Conservation (phyloP, 2,329 filamentous ascomycete species). For the Zalaria sp. region DNA sequence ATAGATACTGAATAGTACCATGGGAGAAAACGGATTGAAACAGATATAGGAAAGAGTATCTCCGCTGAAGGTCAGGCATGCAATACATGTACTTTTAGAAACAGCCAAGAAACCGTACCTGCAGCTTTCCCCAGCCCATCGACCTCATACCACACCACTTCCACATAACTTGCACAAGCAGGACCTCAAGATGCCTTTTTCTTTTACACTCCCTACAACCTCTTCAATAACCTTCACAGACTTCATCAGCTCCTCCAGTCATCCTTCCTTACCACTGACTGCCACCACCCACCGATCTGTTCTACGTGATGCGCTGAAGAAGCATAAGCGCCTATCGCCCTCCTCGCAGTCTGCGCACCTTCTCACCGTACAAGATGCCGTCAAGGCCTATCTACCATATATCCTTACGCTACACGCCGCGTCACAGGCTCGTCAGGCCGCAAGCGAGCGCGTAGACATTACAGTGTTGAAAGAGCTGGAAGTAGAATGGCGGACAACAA, state of each 20-base stretch:
- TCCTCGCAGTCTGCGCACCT: constrained; percentile 58
- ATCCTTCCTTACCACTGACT: constrained; percentile 74
- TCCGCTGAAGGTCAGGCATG: too few species aligned
- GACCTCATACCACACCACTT: too few species aligned
- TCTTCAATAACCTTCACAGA: constrained; percentile 72
- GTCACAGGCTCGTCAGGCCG: constrained; percentile 23
- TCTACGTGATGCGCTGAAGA: constrained; percentile 71
- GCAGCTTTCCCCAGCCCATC: too few species aligned
- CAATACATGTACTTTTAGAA: too few species aligned
- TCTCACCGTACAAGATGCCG: constrained; percentile 49
- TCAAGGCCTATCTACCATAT: constrained; percentile 73
- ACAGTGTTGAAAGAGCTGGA: constrained; percentile 43
- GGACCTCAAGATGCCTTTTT: constrained; percentile 59
- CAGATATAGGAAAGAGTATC: too few species aligned
- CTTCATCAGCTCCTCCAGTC: constrained; percentile 63
- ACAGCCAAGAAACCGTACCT: too few species aligned
- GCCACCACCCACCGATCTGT: constrained; percentile 75
- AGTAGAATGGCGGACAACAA: constrained; percentile 66
- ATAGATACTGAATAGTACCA: too few species aligned
- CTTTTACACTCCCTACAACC: constrained; percentile 78
- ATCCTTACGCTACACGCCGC: constrained; percentile 58
- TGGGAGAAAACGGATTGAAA: too few species aligned
- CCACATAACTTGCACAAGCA: neutral
- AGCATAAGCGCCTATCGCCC: constrained; percentile 72
- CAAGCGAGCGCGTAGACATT: constrained; percentile 51